phyloP scores from a whole-genome alignment of 75 land plant genomes.

The Pinus taeda region DNA sequence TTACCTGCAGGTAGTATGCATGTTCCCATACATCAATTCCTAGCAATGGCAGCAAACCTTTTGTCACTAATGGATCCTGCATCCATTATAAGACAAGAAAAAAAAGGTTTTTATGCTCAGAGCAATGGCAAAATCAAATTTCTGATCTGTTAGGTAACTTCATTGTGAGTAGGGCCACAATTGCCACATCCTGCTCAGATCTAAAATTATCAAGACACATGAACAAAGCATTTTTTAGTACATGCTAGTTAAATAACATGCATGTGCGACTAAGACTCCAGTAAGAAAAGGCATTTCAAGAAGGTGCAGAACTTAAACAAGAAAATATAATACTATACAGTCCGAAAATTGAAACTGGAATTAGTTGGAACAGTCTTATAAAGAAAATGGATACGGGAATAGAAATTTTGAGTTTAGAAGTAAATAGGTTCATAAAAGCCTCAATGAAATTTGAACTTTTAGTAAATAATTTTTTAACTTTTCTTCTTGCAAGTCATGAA shows the following conservation, averaged over 20 bases:
- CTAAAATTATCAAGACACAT: not conserved
- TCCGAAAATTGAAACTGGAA: too few species aligned
- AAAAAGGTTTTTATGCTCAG: too few species aligned
- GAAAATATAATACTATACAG: too few species aligned
- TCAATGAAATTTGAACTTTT: not conserved
- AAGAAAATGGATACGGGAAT: not conserved
- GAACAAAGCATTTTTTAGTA: not conserved
- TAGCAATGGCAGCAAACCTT: constrained; percentile 83
- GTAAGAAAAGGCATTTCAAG: not conserved
- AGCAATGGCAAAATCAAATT: not conserved
- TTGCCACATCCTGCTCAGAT: not conserved
- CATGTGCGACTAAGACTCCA: not conserved
- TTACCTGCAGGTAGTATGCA: constrained; percentile 97
- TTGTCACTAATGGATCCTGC: constrained; percentile 85
- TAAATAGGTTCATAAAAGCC: not conserved
- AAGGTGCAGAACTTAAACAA: not conserved
- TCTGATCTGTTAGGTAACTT: not conserved
- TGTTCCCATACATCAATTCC: constrained; percentile 99
- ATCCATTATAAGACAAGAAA: not conserved
- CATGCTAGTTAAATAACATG: not conserved
- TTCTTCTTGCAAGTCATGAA: not conserved
- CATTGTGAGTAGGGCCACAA: not conserved
- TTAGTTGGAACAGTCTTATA: too few species aligned
- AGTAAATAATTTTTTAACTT: not conserved
- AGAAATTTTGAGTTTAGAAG: not conserved